These are phyloP conservation scores for Agastache rugosa DNA, from an alignment of 257 asterid genomes.

Conservation along the genomic window DNA sequence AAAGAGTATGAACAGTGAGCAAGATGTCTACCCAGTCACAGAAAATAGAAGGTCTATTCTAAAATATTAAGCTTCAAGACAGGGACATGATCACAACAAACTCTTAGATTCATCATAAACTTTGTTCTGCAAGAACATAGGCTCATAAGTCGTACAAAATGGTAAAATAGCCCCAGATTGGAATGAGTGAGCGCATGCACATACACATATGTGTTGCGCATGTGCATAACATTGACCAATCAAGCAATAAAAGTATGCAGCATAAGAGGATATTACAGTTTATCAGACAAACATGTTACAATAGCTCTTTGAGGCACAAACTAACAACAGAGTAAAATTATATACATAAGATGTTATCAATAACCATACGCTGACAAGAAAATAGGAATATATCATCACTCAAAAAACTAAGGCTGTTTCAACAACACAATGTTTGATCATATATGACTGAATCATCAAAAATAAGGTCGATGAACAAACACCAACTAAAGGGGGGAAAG, in stretches of 20 bases:
- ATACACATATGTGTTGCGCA: not conserved
- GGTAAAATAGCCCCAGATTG: slow-evolving; percentile 3
- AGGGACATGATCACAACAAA: not conserved
- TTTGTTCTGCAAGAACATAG: slow-evolving; percentile 10
- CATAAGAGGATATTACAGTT: slow-evolving; percentile 16
- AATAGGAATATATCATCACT: not conserved
- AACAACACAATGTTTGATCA: slow-evolving; percentile 8
- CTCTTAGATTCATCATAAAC: slow-evolving; percentile 6
- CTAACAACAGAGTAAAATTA: slow-evolving; percentile 1
- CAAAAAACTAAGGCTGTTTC: not conserved
- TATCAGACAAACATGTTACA: slow-evolving; percentile 3
- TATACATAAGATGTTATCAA: not conserved
- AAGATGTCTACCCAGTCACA: slow-evolving; percentile 12
- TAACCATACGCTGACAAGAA: not conserved
- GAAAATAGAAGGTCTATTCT: not conserved
- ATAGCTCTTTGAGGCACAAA: not conserved
- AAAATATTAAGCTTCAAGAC: not conserved
- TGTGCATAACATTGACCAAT: not conserved
- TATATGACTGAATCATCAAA: slow-evolving; percentile 19
- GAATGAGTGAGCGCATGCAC: not conserved
- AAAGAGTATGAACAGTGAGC: not conserved
- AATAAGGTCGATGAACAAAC: not conserved
- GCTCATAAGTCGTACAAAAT: not conserved
- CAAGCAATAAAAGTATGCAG: slow-evolving; percentile 2
- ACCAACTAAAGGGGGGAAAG: slow-evolving; percentile 24